Evolutionary conservation across 2,329 filamentous ascomycete genomes (phyloP), one percentile per base, ranked within the genome.

Genomic region (Nannizzia gypsea): DNA sequence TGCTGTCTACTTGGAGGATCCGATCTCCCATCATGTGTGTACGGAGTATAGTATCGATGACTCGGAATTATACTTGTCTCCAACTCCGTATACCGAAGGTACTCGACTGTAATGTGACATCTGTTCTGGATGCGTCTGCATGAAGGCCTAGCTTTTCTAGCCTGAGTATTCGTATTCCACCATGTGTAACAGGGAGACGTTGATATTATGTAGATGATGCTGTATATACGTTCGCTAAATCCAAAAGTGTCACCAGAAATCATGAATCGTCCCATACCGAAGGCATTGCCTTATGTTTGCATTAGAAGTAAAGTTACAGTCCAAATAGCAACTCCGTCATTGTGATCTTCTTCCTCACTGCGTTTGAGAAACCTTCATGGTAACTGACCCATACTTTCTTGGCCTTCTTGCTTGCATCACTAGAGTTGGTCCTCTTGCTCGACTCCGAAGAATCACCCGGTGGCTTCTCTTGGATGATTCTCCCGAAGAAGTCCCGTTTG

Each of bases 331-430:
- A 81, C 72, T 96, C 91, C 63, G 82, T 80, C 71, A 96, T 71
- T 6, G 88, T 88, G 63, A 96, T 84, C 1, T 90, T 89, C 72
- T 95, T 96, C 71, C 88, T 81, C 62, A 96, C 91, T 9, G 91
- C 91, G 78, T 96, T 96, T 60, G 90, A 93, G 70, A 90, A 85
- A 0, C 91, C 91, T 75, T 96, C 91, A 68, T 96, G 85, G 72
- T 85, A 96, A 64, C 84, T 92, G 46, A 95, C 84, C 90, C 90
- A 96, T 3, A 91, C 87, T 66, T 86, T 82, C 56, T 78, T 80
- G 55, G 80, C 80, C 60, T 77, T 73, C 70, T 42, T 68, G 71
- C 60, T 63, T 13, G 62, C 26, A 20, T 56, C 54, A 20, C 54
- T 11, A 4, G 48, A n/a, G 13, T 42, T 42, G 22, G 28, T 2